phyloP scores from a whole-genome alignment of 1,284 basidiomycete species.

The Gomphus sp. region DNA sequence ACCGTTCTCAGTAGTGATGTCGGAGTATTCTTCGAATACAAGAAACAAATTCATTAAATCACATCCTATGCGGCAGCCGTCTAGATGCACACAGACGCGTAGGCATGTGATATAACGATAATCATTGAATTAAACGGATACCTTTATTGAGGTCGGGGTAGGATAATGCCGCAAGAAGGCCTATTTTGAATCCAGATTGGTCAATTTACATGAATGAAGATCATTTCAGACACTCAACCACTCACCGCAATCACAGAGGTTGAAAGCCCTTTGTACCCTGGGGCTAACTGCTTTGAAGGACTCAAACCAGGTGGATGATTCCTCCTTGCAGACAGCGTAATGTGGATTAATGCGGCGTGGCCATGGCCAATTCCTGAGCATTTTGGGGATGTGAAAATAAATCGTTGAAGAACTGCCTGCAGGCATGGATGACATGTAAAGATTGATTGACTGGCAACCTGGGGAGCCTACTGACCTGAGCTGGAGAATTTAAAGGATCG shows the following conservation, averaged over 20 bases:
- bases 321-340: slow-evolving; percentile 23
- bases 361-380: slow-evolving; percentile 29
- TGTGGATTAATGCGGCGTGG: slow-evolving; percentile 23
- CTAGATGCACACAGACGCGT: slow-evolving; percentile 11
- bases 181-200: slow-evolving; percentile 10
- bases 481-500: too few species aligned
- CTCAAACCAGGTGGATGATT: slow-evolving; percentile 25
- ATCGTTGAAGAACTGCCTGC: too few species aligned
- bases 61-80: slow-evolving; percentile 22
- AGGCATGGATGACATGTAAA: too few species aligned
- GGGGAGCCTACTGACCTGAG: too few species aligned
- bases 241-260: slow-evolving; percentile 29
- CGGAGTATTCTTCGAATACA: slow-evolving; percentile 33
- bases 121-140: neutral
- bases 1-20: slow-evolving; percentile 20
- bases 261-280: slow-evolving; percentile 25
- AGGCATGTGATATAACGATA: neutral
- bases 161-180: slow-evolving; percentile 20
- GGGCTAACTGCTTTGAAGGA: slow-evolving; percentile 24
- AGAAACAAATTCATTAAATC: slow-evolving; percentile 35
- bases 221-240: neutral
- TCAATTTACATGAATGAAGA: neutral
- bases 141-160: slow-evolving; percentile 17
- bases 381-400: slow-evolving; percentile 16
- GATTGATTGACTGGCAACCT: too few species aligned